phyloP scores from a whole-genome alignment of 225 moss, liverwort and hornwort genomes.

The Rhytidiadelphus loreus region DNA sequence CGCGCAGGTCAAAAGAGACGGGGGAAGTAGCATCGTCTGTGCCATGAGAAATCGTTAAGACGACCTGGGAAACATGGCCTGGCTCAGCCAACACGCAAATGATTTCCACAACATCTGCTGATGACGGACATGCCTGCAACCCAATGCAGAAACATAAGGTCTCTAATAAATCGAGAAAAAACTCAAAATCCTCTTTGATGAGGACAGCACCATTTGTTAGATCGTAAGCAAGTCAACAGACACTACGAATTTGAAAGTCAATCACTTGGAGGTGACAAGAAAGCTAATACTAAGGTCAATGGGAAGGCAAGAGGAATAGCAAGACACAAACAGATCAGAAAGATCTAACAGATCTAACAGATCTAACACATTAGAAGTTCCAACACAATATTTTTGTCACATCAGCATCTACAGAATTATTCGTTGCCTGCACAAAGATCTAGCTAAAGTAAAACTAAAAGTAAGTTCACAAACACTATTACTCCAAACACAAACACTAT shows the following conservation, averaged over 20 bases:
- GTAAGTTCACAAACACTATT: not conserved
- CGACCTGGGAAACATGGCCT: constrained; percentile 82
- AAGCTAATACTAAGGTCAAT: not conserved
- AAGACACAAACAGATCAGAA: not conserved
- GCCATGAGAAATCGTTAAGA: constrained; percentile 84
- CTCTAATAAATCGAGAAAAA: not conserved
- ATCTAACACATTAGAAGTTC: not conserved
- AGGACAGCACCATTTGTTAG: not conserved
- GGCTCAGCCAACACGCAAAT: constrained; percentile 80
- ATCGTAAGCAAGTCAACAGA: not conserved
- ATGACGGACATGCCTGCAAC: constrained; percentile 69
- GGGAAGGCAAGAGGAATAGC: not conserved
- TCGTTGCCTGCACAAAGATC: not conserved
- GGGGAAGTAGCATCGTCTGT: constrained; percentile 75
- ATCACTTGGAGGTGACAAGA: not conserved
- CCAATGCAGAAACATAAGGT: not conserved
- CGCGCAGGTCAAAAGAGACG: constrained; percentile 65
- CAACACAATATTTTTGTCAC: not conserved
- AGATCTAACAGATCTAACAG: not conserved
- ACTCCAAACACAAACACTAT: not conserved
- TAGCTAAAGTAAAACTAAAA: not conserved
- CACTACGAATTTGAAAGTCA: not conserved
- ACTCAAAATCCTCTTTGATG: not conserved
- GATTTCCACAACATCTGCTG: constrained; percentile 74
- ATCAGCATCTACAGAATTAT: not conserved